Evolutionary conservation across 2,329 filamentous ascomycete species (phyloP).

Genomic region (Ambrosiella xylebori): DNA sequence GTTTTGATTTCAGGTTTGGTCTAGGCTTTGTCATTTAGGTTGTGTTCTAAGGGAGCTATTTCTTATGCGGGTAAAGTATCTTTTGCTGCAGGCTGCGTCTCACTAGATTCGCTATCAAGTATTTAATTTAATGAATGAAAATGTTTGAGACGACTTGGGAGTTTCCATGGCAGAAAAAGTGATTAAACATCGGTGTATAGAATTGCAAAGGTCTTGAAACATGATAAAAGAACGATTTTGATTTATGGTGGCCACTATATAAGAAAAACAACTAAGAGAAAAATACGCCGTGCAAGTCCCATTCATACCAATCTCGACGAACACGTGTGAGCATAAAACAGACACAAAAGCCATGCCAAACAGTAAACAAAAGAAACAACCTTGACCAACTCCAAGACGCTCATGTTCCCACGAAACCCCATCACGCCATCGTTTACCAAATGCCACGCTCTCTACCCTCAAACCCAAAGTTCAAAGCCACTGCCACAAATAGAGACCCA

Average conservation of each 20-base stretch:
- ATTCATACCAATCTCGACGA: not conserved
- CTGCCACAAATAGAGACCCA: constrained; percentile 51
- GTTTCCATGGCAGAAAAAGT: not conserved
- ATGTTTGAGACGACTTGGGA: not conserved
- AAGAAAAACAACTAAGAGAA: not conserved
- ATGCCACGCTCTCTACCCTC: constrained; percentile 45
- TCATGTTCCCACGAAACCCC: not conserved
- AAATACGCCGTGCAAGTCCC: not conserved
- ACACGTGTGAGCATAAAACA: not conserved
- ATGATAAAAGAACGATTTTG: not conserved
- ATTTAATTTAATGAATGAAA: constrained; percentile 9
- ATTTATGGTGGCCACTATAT: not conserved
- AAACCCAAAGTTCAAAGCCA: constrained; percentile 64
- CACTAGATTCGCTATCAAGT: not conserved
- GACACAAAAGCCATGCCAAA: not conserved
- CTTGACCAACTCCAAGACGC: not conserved
- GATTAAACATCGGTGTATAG: no score
- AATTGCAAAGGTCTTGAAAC: no score
- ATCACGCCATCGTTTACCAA: constrained; percentile 25
- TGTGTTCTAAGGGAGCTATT: not conserved
- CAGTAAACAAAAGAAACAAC: not conserved
- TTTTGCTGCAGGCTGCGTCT: constrained; percentile 1
- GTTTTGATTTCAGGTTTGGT: not conserved
- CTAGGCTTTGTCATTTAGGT: constrained; percentile 8
- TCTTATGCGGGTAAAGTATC: constrained; percentile 1